phyloP scores from a whole-genome alignment of 139 green algal genomes.

The Raphidocelis subcapitata region DNA sequence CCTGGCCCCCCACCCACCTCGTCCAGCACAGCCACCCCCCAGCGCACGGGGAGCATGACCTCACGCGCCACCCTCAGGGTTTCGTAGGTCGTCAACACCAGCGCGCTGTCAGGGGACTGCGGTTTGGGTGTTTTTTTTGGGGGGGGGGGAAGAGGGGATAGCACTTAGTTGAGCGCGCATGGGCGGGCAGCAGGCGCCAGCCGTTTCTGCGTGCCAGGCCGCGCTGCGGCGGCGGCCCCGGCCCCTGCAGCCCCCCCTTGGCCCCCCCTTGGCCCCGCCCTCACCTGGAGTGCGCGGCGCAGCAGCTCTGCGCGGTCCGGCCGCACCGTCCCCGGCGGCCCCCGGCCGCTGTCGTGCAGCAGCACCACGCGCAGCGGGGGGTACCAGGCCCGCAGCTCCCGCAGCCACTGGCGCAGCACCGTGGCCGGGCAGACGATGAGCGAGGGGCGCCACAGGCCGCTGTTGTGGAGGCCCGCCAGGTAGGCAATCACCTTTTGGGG shows the following conservation, averaged over 20 bases:
- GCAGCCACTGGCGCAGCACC: constrained; percentile 93
- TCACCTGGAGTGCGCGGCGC: neutral
- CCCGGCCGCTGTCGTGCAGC: constrained; percentile 75
- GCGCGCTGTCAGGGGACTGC: neutral
- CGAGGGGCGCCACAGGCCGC: constrained; percentile 58
- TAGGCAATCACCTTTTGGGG: constrained; percentile 77
- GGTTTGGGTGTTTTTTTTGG: no score
- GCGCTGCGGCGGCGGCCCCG: no score
- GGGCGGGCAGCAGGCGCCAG: no score
- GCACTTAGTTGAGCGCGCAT: no score
- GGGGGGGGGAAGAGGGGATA: neutral
- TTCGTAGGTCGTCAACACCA: constrained; percentile 92
- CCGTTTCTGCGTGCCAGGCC: no score
- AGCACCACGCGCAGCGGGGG: constrained; percentile 70
- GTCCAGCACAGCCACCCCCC: constrained; percentile 93
- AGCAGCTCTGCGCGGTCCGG: constrained; percentile 12
- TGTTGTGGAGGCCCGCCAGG: constrained; percentile 77
- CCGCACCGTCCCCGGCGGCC: neutral
- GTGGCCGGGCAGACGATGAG: constrained; percentile 75
- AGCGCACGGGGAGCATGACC: constrained; percentile 77
- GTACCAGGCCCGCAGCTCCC: constrained; percentile 85
- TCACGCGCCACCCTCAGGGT: constrained; percentile 73
- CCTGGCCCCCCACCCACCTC: constrained; percentile 37
- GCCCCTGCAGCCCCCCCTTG: no score
- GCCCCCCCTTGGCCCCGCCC: no score